phyloP scores from a whole-genome alignment of 352 stramenopile genomes.

The Phytophthora fragariaefolia region DNA sequence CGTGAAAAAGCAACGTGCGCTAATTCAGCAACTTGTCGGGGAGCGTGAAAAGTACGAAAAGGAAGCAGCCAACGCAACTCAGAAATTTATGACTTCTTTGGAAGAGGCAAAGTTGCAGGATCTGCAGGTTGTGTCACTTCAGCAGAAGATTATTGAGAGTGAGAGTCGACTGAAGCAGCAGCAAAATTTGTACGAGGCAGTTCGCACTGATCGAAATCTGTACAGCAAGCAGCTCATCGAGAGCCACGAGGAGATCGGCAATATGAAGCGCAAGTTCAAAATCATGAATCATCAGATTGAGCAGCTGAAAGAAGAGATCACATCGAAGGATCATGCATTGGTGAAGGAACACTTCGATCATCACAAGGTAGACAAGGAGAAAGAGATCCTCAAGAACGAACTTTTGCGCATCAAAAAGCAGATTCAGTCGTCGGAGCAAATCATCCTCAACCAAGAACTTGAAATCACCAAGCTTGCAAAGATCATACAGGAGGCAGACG shows the following conservation, averaged over 20 bases:
- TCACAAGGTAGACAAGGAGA: constrained; percentile 94
- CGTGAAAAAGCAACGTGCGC: constrained; percentile 78
- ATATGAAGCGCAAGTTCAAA: constrained; percentile 93
- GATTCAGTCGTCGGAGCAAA: constrained; percentile 89
- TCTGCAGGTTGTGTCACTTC: constrained; percentile 68
- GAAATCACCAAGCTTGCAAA: constrained; percentile 81
- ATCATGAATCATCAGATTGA: constrained; percentile 94
- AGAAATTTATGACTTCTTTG: constrained; percentile 85
- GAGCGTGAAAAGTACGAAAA: constrained; percentile 91
- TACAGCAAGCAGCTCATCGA: constrained; percentile 96
- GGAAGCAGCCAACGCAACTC: constrained; percentile 77
- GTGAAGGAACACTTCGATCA: constrained; percentile 95
- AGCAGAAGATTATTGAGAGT: constrained; percentile 81
- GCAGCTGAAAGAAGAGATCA: constrained; percentile 94
- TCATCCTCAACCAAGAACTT: constrained; percentile 88
- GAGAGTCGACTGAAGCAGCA: constrained; percentile 92
- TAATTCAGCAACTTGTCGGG: constrained; percentile 85
- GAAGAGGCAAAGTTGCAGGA: constrained; percentile 85
- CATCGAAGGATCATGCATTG: constrained; percentile 90
- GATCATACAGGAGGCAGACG: constrained; percentile 93
- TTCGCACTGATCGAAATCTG: constrained; percentile 92
- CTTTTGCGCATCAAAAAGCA: constrained; percentile 92
- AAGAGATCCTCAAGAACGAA: constrained; percentile 91
- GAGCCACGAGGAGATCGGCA: constrained; percentile 88
- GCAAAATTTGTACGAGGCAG: constrained; percentile 93